These are phyloP conservation scores for Zoysia matrella DNA, from an alignment of 202 grass and related monocot species.

Conservation along the genomic window DNA sequence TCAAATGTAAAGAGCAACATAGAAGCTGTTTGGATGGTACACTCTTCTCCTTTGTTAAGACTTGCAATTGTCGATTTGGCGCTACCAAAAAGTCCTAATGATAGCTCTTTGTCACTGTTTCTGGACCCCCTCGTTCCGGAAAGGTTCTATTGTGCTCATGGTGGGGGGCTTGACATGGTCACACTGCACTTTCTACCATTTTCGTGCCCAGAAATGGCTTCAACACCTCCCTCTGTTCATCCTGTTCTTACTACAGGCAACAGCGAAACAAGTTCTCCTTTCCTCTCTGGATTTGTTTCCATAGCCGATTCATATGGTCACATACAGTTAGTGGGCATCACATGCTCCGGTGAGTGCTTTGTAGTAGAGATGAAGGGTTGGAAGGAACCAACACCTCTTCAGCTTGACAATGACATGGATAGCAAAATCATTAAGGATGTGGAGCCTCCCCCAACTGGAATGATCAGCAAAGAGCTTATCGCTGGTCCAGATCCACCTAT, in stretches of 20 bases:
- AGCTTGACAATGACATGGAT: conserved; percentile 47
- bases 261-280: conserved; percentile 52
- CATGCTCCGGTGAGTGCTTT: conserved; percentile 75
- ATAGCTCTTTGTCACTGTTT: conserved; percentile 71
- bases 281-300: conserved; percentile 76
- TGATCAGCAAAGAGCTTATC: conserved; percentile 83
- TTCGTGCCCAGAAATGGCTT: conserved; percentile 66
- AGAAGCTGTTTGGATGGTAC: conserved; percentile 54
- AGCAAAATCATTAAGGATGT: conserved; percentile 50
- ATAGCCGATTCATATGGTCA: conserved; percentile 81
- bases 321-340: conserved; percentile 79
- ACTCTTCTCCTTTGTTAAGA: conserved; percentile 79
- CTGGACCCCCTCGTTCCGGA: conserved; percentile 77
- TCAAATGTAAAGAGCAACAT: conserved; percentile 58
- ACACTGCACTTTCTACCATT: conserved; percentile 86
- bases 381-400: conserved; percentile 73
- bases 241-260: conserved; percentile 72
- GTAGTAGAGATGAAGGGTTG: conserved; percentile 92
- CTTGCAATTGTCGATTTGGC: conserved; percentile 86
- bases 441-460: conserved; percentile 55
- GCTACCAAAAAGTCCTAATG: conserved; percentile 54
- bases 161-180: conserved; percentile 85
- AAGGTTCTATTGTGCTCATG: conserved; percentile 95
- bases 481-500: conserved; percentile 69
- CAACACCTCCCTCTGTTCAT: conserved; percentile 74